These are phyloP conservation scores for Nothophytophthora sp. DNA, from an alignment of 352 stramenopile genomes.

Conservation along the genomic window DNA sequence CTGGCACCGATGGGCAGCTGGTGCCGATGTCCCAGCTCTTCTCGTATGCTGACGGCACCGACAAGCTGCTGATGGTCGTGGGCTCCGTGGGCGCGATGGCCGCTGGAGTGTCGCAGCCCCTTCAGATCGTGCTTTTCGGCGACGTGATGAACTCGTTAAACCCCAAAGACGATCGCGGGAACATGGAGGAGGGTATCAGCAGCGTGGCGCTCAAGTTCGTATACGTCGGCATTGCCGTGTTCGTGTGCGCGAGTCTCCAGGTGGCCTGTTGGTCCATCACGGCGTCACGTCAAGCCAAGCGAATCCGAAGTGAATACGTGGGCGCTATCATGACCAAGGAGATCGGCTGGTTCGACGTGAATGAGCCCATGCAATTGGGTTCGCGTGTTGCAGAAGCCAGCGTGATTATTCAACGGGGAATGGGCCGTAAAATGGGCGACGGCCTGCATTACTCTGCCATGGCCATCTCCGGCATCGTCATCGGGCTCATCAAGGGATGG, in stretches of 20 bases:
- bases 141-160: conserved; percentile 79
- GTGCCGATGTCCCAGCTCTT: conserved; percentile 52
- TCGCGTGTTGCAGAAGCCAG: conserved; percentile 53
- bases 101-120: conserved; percentile 50
- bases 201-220: conserved; percentile 59
- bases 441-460: conserved; percentile 62
- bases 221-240: conserved; percentile 47
- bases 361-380: conserved; percentile 57
- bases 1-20: conserved; percentile 27
- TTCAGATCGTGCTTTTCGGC: conserved; percentile 75
- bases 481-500: conserved; percentile 71
- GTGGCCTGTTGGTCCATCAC: conserved; percentile 66
- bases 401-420: conserved; percentile 64
- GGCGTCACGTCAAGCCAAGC: conserved; percentile 60
- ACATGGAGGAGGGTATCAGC: conserved; percentile 33
- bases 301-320: conserved; percentile 56
- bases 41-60: conserved; percentile 50
- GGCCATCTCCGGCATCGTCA: conserved; percentile 57
- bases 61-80: conserved; percentile 58
- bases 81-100: conserved; percentile 45
- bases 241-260: conserved; percentile 54
- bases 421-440: conserved; percentile 62
- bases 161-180: conserved; percentile 17
- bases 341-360: conserved; percentile 74
- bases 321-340: conserved; percentile 59